phyloP scores from a whole-genome alignment of 331 rosid genomes.

The Cydonia oblonga region DNA sequence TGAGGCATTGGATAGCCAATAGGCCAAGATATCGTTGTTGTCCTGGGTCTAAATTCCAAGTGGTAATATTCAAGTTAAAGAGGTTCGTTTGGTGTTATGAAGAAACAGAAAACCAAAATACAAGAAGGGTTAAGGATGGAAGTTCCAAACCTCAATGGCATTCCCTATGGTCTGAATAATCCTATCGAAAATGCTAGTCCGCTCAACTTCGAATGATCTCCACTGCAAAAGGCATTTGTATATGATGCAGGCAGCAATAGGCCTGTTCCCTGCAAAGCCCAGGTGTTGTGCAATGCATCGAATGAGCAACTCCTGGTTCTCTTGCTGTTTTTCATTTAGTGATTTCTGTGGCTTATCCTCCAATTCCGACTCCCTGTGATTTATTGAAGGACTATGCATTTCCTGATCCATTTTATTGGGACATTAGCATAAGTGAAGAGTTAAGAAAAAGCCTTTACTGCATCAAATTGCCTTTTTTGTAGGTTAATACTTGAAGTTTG shows the following conservation, averaged over 20 bases:
- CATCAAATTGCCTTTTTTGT: neutral
- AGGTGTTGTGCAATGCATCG: constrained; percentile 63
- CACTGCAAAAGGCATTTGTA: constrained; percentile 85
- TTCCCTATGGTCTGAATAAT: constrained; percentile 69
- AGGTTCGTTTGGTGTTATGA: neutral
- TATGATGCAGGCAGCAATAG: constrained; percentile 71
- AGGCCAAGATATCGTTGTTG: constrained; percentile 65
- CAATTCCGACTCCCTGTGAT: constrained; percentile 62
- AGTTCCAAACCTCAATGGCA: constrained; percentile 64
- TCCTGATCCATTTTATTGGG: constrained; percentile 36
- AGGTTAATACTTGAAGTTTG: neutral
- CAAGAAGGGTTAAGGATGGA: constrained; percentile 1
- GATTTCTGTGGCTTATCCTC: constrained; percentile 82
- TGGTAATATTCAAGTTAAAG: constrained; percentile 13
- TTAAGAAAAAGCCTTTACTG: neutral
- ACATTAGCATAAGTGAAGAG: constrained; percentile 3
- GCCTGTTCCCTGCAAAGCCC: constrained; percentile 67
- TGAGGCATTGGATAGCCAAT: constrained; percentile 80
- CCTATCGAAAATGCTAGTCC: constrained; percentile 72
- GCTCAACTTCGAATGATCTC: constrained; percentile 89
- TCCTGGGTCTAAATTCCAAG: constrained; percentile 60
- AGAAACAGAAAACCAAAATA: constrained; percentile 5
- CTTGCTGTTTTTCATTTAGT: constrained; percentile 83
- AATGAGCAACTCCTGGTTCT: constrained; percentile 81
- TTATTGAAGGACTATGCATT: constrained; percentile 49